Percentiles rank a stretch among this genome's conserved stretches.
Evolutionary conservation across 2,329 filamentous ascomycete species (phyloP).

Genomic region (Alternaria arbusti): DNA sequence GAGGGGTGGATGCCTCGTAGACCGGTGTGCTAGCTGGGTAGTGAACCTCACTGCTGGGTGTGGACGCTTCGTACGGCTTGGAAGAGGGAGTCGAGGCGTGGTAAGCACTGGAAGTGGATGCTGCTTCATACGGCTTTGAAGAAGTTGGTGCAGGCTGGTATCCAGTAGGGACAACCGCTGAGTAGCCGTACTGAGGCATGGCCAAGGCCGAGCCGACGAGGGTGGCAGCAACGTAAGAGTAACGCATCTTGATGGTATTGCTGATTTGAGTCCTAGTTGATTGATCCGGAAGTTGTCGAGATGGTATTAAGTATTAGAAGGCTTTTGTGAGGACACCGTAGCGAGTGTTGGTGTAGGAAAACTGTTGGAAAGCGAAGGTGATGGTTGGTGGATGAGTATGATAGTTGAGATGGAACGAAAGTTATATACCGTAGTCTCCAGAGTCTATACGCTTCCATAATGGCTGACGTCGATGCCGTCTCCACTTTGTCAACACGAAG

Average conservation of each 20-base stretch:
- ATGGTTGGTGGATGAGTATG: conserved; percentile 28
- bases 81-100: background rate
- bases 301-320: conserved; percentile 33
- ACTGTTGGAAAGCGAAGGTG: conserved; percentile 38
- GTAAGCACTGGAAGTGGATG: conserved; percentile 3
- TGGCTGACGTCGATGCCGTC: conserved; percentile 33
- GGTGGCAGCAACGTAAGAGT: conserved; percentile 38
- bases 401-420: conserved; percentile 15
- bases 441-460: conserved; percentile 29
- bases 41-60: background rate
- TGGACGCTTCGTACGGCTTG: background rate
- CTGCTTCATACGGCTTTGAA: conserved; percentile 3
- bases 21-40: background rate
- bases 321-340: conserved; percentile 33
- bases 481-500: conserved; percentile 35
- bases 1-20: background rate
- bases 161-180: conserved; percentile 3
- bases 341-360: conserved; percentile 40
- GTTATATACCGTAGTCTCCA: conserved; percentile 35
- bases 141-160: conserved; percentile 7
- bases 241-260: conserved; percentile 39
- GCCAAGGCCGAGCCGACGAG: conserved; percentile 40
- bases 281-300: conserved; percentile 2
- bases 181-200: conserved; percentile 30
- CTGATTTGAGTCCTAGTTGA: conserved; percentile 1